Evolutionary conservation across 2,329 filamentous ascomycete species (phyloP).

Genomic region (Nigrograna mackinnonii): DNA sequence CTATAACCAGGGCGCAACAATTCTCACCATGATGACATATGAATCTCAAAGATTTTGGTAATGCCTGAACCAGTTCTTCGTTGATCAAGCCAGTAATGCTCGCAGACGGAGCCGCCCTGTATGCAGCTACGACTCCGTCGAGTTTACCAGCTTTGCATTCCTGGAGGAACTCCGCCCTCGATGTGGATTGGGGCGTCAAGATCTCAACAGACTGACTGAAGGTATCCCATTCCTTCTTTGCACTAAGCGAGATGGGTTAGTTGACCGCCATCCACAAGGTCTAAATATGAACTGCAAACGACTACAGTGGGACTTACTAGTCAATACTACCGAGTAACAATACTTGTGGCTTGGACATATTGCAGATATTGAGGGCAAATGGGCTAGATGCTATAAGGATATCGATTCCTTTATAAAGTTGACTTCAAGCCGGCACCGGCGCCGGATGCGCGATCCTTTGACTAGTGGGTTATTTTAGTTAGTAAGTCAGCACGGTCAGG

Average conservation of each 20-base stretch:
- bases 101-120: neutral
- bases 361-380: too few species aligned
- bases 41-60: neutral
- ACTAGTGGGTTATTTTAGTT: too few species aligned
- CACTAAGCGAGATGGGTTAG: neutral
- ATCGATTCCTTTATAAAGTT: too few species aligned
- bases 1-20: neutral
- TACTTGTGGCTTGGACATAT: too few species aligned
- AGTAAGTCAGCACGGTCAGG: too few species aligned
- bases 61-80: neutral
- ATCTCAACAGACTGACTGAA: neutral
- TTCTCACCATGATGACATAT: neutral
- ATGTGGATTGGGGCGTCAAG: neutral
- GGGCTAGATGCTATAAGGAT: too few species aligned
- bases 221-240: neutral
- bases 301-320: too few species aligned
- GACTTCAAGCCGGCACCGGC: too few species aligned
- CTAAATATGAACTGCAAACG: too few species aligned
- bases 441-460: too few species aligned
- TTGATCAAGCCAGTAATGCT: neutral
- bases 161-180: neutral
- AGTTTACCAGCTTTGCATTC: neutral
- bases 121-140: neutral
- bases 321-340: too few species aligned
- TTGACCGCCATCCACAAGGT: too few species aligned